These are phyloP conservation scores for Paracoccidioides brasiliensis DNA, from an alignment of 2,329 filamentous ascomycete genomes.

Conservation along the genomic window DNA sequence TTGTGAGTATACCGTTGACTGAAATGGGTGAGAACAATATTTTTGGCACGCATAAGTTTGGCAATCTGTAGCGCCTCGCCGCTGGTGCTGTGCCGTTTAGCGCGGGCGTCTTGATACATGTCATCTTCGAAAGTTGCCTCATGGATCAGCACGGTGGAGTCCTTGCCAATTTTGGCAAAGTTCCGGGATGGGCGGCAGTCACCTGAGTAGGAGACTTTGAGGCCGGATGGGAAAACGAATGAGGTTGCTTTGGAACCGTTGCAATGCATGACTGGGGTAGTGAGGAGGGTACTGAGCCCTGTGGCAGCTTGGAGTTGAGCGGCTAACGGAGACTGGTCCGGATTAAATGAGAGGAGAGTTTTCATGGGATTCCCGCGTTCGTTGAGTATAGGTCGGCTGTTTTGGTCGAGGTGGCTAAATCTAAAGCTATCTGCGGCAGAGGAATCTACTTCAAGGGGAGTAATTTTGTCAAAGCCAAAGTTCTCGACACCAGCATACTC, in stretches of 20 bases:
- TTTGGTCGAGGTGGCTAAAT: conserved; percentile 14
- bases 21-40: conserved; percentile 85
- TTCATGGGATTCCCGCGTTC: conserved; percentile 7
- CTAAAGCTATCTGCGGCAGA: conserved; percentile 14
- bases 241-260: conserved; percentile 61
- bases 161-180: conserved; percentile 59
- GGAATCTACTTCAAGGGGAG: conserved; percentile 35
- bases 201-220: conserved; percentile 86
- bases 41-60: conserved; percentile 61
- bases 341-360: conserved; percentile 15
- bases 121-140: conserved; percentile 95
- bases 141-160: conserved; percentile 76
- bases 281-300: conserved; percentile 54
- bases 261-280: conserved; percentile 64
- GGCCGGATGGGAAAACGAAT: conserved; percentile 62
- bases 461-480: conserved; percentile 50
- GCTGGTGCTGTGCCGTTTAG: conserved; percentile 85
- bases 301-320: conserved; percentile 38
- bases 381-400: conserved; percentile 2
- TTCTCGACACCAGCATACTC: conserved; percentile 73
- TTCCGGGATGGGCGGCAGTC: conserved; percentile 68
- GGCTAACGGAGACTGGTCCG: neutral
- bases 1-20: conserved; percentile 59
- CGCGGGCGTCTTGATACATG: conserved; percentile 59
- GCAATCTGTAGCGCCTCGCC: conserved; percentile 72